Evolutionary conservation across 2,329 filamentous ascomycete species (phyloP), one percentile per base, ranked within the genome.

Genomic region (Trichophyton schoenleinii): DNA sequence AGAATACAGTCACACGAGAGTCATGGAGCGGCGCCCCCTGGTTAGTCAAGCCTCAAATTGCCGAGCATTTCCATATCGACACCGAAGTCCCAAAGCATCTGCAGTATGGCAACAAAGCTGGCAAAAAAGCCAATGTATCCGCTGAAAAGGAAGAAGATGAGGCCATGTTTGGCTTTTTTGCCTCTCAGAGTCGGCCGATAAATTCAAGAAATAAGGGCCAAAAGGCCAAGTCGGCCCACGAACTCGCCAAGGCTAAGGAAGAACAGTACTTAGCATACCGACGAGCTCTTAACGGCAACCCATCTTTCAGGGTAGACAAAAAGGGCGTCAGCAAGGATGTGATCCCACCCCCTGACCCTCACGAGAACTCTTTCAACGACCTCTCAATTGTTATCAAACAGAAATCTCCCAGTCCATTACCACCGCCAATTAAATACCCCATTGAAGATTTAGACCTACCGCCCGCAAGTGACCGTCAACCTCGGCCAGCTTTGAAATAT

Each of bases 1-100:
- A 96, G 72, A 91, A 95, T 73, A 94, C 91, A 0, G 87, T 96
- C n/a, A 87, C 86, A 1, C 81, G 92, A 64, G 94, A 97, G 70
- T 84, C 90, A 3, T 97, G 91, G 90, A 92, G 86, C 63, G 92
- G 92, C n/a, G 94, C 94, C 0, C 92, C 94, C 0, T 99, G 94
- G 94, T 78, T 95, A 61, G 92, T 97, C 18, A 96, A 95, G 75
- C 82, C 87, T 41, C 86, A 90, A 60, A 85, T 95, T 63, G 94
- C 94, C 0, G 83, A 84, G 53, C 82, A 86, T 64, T 96, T 94
- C 73, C 86, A 89, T 64, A 94, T 99, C 64, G 87, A 90, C 64
- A 91, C 85, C n/a, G 85, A 89, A 60, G 84, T 97, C 11, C 94
- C 94, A 5, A 82, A 85, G 59, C 87, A 95, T 69, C 79, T 96